Evolutionary conservation across 2,329 filamentous ascomycete genomes (phyloP), one percentile per base, ranked within the genome.

Genomic region (Neopestalotiopsis sp.): DNA sequence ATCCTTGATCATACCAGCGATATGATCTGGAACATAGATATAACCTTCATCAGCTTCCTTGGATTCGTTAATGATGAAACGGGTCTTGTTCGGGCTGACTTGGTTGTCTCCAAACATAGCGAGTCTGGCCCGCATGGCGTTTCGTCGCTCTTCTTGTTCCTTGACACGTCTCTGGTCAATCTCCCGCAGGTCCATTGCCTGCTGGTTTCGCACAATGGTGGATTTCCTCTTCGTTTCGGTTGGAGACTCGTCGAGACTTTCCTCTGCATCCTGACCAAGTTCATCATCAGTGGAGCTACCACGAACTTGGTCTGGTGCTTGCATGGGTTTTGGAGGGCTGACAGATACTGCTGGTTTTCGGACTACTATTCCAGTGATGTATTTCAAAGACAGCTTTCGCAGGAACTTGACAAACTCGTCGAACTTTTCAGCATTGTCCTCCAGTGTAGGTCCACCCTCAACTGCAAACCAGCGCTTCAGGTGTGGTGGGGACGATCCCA

Each of bases 1-100:
- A 9, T 89, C 84, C 74, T 96, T 95, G 70, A 97, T 92, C 5
- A 82, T 83, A 7, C 74, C 75, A 0, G 88, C 91, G 67, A 95
- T 93, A 7, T 87, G 79, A 0, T 86, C 79, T 72, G 92, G 86
- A 65, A 97, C 81, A 71, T 89, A 91, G 34, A 94, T 87, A 61
- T 90, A 84, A 0, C 85, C 84, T 71, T 92, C 82, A 14, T 87
- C 80, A 2, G 90, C 87, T 24, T 85, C 81, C 75, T 91, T 92
- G 34, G 85, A 85, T 70, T 89, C 86, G 75, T 94, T 94, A 78
- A 94, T 87, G 61, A 92, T 89, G 30, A 93, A 79, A 62, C 84
- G 79, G 57, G 81, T 78, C 71, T 83, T 78, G 71, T 83, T 81
- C 10, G 34, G 34, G 76, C 78, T 85, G 70, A 68, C 73, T 63